Evolutionary conservation across 768 basidiomycete species (phyloP).

Genomic region (Galerina marginata): DNA sequence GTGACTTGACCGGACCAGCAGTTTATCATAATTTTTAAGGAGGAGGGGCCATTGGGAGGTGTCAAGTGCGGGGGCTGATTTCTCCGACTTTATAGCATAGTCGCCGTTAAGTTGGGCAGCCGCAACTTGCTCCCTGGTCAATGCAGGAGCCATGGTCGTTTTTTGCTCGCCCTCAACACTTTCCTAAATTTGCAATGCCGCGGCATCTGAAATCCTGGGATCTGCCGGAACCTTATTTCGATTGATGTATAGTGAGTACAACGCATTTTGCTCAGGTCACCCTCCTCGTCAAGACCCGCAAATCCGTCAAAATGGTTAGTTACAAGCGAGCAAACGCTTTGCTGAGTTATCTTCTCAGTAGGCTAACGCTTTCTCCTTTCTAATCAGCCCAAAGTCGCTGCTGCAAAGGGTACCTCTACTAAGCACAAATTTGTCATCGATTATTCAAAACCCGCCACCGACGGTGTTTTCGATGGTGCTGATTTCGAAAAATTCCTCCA

Average conservation of each 20-base stretch:
- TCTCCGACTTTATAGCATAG: constrained; percentile 83
- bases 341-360: constrained; percentile 22
- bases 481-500: constrained; percentile 87
- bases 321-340: constrained; percentile 13
- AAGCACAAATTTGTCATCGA: constrained; percentile 85
- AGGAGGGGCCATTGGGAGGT: constrained; percentile 98
- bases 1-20: constrained; percentile 92
- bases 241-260: constrained; percentile 60
- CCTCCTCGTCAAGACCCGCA: constrained; percentile 8
- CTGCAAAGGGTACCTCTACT: constrained; percentile 56
- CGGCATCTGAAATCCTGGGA: constrained; percentile 20
- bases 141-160: constrained; percentile 29
- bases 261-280: too few relatives aligned
- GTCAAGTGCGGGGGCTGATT: constrained; percentile 75
- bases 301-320: constrained; percentile 12
- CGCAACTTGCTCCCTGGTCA: constrained; percentile 72
- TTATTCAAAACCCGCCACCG: constrained; percentile 79
- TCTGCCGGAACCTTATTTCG: constrained; percentile 39
- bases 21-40: constrained; percentile 98
- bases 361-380: constrained; percentile 60
- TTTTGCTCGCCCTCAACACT: constrained; percentile 14
- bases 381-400: constrained; percentile 62
- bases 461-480: constrained; percentile 64
- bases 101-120: constrained; percentile 78
- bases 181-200: constrained; percentile 19